phyloP scores from a whole-genome alignment of 495 filamentous ascomycete species.

The Lasiosphaeria miniovina region DNA sequence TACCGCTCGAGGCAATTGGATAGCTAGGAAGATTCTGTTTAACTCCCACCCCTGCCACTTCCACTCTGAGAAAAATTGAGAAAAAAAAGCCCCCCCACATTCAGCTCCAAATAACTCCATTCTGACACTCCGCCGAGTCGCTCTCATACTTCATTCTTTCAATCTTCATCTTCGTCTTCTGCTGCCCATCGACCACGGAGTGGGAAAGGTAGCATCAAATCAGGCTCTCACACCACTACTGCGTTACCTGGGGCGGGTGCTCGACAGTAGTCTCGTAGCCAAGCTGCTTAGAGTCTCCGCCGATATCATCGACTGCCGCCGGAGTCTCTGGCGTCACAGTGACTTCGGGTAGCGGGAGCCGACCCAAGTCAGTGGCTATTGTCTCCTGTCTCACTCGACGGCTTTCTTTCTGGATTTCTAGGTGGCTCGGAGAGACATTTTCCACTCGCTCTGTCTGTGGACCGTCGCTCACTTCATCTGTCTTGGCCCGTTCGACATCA shows the following conservation, averaged over 20 bases:
- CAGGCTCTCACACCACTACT: slow-evolving; percentile 23
- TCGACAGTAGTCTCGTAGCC: slow-evolving; percentile 32
- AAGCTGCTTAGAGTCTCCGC: slow-evolving; percentile 39
- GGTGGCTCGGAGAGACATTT: slow-evolving; percentile 1
- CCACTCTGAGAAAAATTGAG: neutral
- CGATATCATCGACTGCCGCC: slow-evolving; percentile 15
- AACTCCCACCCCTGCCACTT: too few relatives aligned
- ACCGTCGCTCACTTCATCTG: slow-evolving; percentile 7
- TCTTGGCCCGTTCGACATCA: neutral
- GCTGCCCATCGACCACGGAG: neutral
- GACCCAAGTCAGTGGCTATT: neutral
- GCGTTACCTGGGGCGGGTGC: slow-evolving; percentile 30
- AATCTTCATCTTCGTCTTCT: slow-evolving; percentile 9
- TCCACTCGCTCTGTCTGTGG: slow-evolving; percentile 8
- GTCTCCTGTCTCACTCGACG: neutral
- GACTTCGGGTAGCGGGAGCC: slow-evolving; percentile 30
- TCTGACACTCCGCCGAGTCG: too few relatives aligned
- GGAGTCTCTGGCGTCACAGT: slow-evolving; percentile 43
- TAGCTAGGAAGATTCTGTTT: too few relatives aligned
- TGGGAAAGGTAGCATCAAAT: slow-evolving; percentile 3
- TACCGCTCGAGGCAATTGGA: too few relatives aligned
- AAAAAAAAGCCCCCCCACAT: neutral
- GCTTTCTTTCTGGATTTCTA: neutral
- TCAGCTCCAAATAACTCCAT: too few relatives aligned
- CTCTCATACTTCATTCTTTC: neutral